Conservation (phyloP, 1,284 basidiomycete genomes). For the Sporisorium graminicola region DNA sequence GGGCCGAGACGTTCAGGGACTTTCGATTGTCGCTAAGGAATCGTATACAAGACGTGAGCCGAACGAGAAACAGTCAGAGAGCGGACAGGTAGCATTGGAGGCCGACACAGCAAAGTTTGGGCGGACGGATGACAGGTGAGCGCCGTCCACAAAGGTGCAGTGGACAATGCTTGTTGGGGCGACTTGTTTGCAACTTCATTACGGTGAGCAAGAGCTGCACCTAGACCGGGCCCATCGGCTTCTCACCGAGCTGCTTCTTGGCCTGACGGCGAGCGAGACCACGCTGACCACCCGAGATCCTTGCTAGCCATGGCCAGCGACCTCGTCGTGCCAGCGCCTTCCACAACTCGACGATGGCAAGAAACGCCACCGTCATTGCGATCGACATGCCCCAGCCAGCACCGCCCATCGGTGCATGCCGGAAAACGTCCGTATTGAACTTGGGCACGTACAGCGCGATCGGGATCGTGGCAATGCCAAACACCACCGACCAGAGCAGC, state of each 20-base stretch:
- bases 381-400: constrained; percentile 60
- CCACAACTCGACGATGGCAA: constrained; percentile 57
- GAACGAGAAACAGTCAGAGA: too few species aligned
- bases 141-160: too few species aligned
- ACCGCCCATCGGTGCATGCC: constrained; percentile 55
- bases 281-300: constrained; percentile 57
- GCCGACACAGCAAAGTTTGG: too few species aligned
- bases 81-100: too few species aligned
- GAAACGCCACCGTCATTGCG: constrained; percentile 52
- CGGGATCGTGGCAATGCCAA: constrained; percentile 57
- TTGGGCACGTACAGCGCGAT: constrained; percentile 62
- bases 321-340: constrained; percentile 57
- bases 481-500: constrained; percentile 59
- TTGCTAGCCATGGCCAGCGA: constrained; percentile 60
- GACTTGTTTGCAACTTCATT: too few species aligned
- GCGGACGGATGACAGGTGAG: too few species aligned
- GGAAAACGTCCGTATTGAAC: constrained; percentile 63
- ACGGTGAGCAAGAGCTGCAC: too few species aligned
- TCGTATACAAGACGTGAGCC: too few species aligned
- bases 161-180: too few species aligned
- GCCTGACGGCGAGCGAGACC: constrained; percentile 44
- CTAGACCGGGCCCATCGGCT: constrained; percentile 8
- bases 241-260: constrained; percentile 30
- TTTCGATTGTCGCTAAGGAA: too few species aligned
- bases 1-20: too few species aligned